Evolutionary conservation across 2,329 filamentous ascomycete species (phyloP), one percentile per base, ranked within the genome.

Genomic region (Phaeosphaeriaceae sp.): DNA sequence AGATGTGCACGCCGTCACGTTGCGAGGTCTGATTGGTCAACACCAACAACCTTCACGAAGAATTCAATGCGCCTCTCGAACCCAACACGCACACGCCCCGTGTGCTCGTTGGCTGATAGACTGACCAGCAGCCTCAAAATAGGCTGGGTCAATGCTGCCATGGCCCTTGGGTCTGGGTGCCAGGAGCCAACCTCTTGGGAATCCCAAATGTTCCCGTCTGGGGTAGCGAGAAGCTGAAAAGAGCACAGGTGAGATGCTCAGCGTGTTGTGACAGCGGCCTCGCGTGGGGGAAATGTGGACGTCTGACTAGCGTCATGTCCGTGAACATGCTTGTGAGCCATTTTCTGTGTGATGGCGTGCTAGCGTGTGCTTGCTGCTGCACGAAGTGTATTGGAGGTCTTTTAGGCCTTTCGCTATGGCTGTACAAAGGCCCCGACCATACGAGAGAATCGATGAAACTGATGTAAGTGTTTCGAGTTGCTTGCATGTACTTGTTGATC

Each of bases 1-100:
- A 60, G 55, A 55, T 52, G 58, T 59, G 55, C 64, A 66, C 65
- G 67, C 61, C 56, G 63, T 68, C 62, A 59, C 56, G 60, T 60
- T 59, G 50, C 32, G 40, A 49, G 52, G 28, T 50, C 49, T 69
- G 59, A 70, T 70, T 68, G 66, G 66, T 49, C 15, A 22, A 40
- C 22, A 9, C 15, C 44, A 28, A 32, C 32, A 44, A 54, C 47
- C 47, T 59, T 57, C 30, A 61, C 56, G 58, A 58, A 43, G 22
- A 17, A 54, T 49, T 59, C 61, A 61, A 63, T 61, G 59, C 44
- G 30, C 21, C 24, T 49, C 50, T 52, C 21, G 47, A 49, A 55
- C 55, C 28, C 23, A 22, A 59, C 47, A 50, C 52, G 56, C 65
- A 68, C 60, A 68, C 60, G 56, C 59, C 49, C 44, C 44, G 42